Evolutionary conservation across 129 eudicot species (phyloP), one percentile per base, ranked within the genome.

Genomic region (Artemisia annua): DNA sequence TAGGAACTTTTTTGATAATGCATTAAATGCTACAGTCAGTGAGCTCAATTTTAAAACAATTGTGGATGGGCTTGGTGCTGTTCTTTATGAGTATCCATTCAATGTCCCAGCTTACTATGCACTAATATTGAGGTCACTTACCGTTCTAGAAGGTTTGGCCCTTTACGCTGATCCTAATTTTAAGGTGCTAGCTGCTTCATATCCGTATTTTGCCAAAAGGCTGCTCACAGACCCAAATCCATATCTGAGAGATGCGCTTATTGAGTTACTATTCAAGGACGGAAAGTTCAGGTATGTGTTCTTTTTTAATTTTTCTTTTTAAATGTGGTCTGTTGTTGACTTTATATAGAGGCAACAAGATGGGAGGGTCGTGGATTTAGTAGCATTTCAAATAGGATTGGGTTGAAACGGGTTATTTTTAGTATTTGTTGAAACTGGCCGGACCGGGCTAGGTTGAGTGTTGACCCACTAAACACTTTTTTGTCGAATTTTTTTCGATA

Each of bases 181-280:
- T 58, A 94, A 94, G 85, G 98, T 94, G 67, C 70, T 94, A 71
- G 98, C 97, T 63, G 97, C 98, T 68, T 90, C 98, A 22, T 94
- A 94, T 80, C 98, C 98, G 13, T 94, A 94, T 87, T 94, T 94
- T 85, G 97, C 98, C 14, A 94, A 94, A 87, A 79, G 98, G 78
- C 88, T 94, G 70, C 91, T 94, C 50, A 94, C 98, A 1, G 97
- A 94, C 81, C 93, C 96, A 22, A 88, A 94, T 77, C 98, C 98
- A 3, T 94, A 94, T 73, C 82, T 94, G 48, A 84, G 98, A 84
- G 98, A 94, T 80, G 98, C 98, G 74, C 91, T 94, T 49, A 90
- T 94, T 53, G 98, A 94, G 84, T 87, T 94, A 75, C 83, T 94
- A 32, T 94, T 94, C 80, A 94, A 94, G 87, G 98, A 90, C 71